These are phyloP conservation scores for Jackrogersella minutella DNA, from an alignment of 495 filamentous ascomycete species.

Conservation along the genomic window DNA sequence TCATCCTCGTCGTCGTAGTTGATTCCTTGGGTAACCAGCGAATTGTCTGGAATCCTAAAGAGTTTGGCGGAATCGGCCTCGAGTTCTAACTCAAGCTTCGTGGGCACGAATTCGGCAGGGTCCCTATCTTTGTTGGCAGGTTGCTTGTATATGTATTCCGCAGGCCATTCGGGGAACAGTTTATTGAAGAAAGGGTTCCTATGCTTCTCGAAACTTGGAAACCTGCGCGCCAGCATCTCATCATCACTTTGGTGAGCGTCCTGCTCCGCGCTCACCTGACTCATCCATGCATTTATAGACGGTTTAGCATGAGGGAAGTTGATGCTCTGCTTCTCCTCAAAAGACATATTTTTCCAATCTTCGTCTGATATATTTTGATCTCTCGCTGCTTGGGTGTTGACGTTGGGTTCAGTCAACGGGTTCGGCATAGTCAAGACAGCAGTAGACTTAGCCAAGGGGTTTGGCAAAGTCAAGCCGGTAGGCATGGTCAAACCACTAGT, in stretches of 20 bases:
- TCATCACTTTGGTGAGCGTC: slow-evolving; percentile 63
- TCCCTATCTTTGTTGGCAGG: slow-evolving; percentile 79
- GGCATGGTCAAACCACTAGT: slow-evolving; percentile 8
- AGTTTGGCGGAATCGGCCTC: slow-evolving; percentile 79
- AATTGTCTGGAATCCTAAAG: slow-evolving; percentile 70
- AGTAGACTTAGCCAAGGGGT: not conserved
- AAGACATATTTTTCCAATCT: slow-evolving; percentile 52
- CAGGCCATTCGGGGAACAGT: slow-evolving; percentile 76
- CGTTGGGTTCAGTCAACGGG: not conserved
- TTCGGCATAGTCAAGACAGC: not conserved
- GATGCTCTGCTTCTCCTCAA: slow-evolving; percentile 51
- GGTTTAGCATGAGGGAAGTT: slow-evolving; percentile 37
- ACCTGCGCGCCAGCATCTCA: slow-evolving; percentile 72
- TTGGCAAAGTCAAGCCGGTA: not conserved
- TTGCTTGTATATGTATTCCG: slow-evolving; percentile 71
- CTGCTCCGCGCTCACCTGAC: slow-evolving; percentile 54
- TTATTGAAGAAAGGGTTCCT: slow-evolving; percentile 73
- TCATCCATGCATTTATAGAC: slow-evolving; percentile 44
- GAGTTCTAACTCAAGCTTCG: slow-evolving; percentile 86
- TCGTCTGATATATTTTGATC: slow-evolving; percentile 41
- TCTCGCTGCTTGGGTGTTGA: not conserved
- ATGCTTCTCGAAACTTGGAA: slow-evolving; percentile 73
- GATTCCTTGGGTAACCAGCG: slow-evolving; percentile 57
- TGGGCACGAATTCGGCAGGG: slow-evolving; percentile 67
- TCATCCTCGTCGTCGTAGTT: slow-evolving; percentile 61